Conservation (phyloP, 2,329 filamentous ascomycete species). For the Ophiostoma novo-ulmi region DNA sequence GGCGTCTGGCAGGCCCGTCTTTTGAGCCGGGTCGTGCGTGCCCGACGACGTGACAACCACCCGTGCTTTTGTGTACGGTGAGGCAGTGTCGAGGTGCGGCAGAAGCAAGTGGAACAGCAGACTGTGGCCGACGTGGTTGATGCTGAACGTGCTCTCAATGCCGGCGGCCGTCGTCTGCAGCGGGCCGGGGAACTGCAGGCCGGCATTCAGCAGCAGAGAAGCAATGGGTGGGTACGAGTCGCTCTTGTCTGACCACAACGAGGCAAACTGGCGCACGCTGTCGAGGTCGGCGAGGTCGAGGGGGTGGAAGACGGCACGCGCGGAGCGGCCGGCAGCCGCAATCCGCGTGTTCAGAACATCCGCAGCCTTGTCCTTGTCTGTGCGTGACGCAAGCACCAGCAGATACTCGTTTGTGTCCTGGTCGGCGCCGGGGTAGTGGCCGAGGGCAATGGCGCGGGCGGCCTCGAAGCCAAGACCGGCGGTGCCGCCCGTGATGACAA, state of each 20-base stretch:
- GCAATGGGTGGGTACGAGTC: slow-evolving; percentile 11
- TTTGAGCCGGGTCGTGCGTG: slow-evolving; percentile 45
- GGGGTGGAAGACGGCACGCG: slow-evolving; percentile 13
- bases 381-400: slow-evolving; percentile 13
- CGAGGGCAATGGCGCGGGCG: slow-evolving; percentile 19
- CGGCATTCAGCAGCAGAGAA: slow-evolving; percentile 16
- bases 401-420: slow-evolving; percentile 13
- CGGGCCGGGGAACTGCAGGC: slow-evolving; percentile 20
- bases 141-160: slow-evolving; percentile 45
- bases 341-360: slow-evolving; percentile 11
- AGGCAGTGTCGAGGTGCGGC: slow-evolving; percentile 33
- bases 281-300: slow-evolving; percentile 21
- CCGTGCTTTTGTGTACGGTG: slow-evolving; percentile 31
- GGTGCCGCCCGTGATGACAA: slow-evolving; percentile 24
- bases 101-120: slow-evolving; percentile 41
- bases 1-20: slow-evolving; percentile 40
- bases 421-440: slow-evolving; percentile 15
- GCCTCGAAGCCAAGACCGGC: slow-evolving; percentile 20
- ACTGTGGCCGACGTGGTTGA: slow-evolving; percentile 46
- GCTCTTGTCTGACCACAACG: slow-evolving; percentile 4
- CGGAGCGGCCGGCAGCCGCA: background rate
- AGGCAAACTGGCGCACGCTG: slow-evolving; percentile 19
- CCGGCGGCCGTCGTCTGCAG: slow-evolving; percentile 28
- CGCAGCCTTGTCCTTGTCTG: slow-evolving; percentile 17
- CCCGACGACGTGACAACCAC: slow-evolving; percentile 44